Conservation (phyloP, 1,139 yeast genomes). For the Taphrina confusa region DNA sequence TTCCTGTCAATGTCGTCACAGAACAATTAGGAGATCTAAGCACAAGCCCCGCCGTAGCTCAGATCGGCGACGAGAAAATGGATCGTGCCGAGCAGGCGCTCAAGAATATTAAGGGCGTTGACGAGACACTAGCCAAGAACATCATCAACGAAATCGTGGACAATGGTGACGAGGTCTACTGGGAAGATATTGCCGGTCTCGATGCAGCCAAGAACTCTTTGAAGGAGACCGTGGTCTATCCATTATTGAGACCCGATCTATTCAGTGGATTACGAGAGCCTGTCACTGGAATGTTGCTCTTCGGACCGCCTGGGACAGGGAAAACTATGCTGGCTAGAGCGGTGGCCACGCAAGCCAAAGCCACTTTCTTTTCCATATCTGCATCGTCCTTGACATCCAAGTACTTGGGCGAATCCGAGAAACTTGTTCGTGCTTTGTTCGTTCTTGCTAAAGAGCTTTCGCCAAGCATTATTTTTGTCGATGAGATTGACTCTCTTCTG, state of each 20-base stretch:
- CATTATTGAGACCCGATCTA: conserved; percentile 88
- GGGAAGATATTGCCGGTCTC: conserved; percentile 96
- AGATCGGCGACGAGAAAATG: conserved; percentile 29
- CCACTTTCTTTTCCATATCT: conserved; percentile 89
- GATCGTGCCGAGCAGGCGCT: conserved; percentile 42
- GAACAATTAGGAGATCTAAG: background rate
- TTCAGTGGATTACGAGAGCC: conserved; percentile 93
- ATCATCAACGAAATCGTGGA: conserved; percentile 89
- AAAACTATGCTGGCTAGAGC: conserved; percentile 97
- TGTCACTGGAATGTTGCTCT: conserved; percentile 89
- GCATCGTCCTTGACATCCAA: conserved; percentile 92
- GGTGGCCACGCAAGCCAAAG: conserved; percentile 93
- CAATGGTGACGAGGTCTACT: conserved; percentile 90
- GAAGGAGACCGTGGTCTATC: conserved; percentile 95
- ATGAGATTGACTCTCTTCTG: conserved; percentile 89
- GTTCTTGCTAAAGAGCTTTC: conserved; percentile 80
- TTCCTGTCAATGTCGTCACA: conserved; percentile 7
- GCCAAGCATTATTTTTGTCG: conserved; percentile 92
- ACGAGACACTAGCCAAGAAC: conserved; percentile 73
- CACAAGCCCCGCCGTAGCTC: conserved; percentile 15
- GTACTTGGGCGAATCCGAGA: conserved; percentile 90
- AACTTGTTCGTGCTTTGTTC: conserved; percentile 85
- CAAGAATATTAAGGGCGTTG: conserved; percentile 52
- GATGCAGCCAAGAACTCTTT: conserved; percentile 85
- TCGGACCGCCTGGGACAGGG: conserved; percentile 99